These are phyloP conservation scores for Leishmania turanica DNA, from an alignment of 208 protist genomes.

Conservation along the genomic window DNA sequence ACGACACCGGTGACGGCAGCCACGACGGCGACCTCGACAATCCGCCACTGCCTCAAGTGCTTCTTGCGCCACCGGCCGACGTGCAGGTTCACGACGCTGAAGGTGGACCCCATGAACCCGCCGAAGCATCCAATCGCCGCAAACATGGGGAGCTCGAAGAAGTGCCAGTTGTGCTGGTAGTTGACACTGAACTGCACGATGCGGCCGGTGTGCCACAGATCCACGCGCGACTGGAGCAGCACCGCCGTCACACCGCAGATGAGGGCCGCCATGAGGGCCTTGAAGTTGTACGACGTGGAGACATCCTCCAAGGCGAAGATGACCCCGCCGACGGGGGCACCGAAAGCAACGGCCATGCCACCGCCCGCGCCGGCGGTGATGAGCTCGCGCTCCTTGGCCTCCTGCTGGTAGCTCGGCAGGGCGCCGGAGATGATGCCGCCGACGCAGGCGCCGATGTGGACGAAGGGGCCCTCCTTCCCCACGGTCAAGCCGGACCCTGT, in stretches of 20 bases:
- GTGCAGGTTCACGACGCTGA: constrained; percentile 69
- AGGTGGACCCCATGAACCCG: constrained; percentile 68
- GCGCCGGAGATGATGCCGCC: constrained; percentile 57
- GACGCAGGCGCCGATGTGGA: constrained; percentile 88
- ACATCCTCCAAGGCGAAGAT: constrained; percentile 86
- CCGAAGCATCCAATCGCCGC: constrained; percentile 66
- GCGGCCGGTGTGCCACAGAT: constrained; percentile 73
- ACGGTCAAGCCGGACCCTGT: constrained; percentile 80
- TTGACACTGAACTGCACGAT: constrained; percentile 88
- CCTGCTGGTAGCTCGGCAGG: constrained; percentile 63
- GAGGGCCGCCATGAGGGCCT: constrained; percentile 88
- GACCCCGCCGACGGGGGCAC: constrained; percentile 76
- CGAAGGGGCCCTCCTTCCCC: constrained; percentile 90
- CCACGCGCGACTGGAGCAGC: constrained; percentile 71
- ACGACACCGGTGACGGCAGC: constrained; percentile 55
- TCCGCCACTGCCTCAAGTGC: constrained; percentile 65
- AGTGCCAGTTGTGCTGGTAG: constrained; percentile 83
- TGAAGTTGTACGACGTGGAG: constrained; percentile 83
- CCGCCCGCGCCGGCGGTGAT: constrained; percentile 70
- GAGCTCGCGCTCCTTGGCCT: constrained; percentile 66
- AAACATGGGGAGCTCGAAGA: constrained; percentile 81
- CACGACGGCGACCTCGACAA: constrained; percentile 65
- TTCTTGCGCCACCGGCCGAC: constrained; percentile 54
- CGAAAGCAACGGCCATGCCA: constrained; percentile 82
- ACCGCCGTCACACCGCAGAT: constrained; percentile 84